Evolutionary conservation across 129 eudicot species (phyloP), one percentile per base, ranked within the genome.

Genomic region (Chrysanthemum lavandulifolium): DNA sequence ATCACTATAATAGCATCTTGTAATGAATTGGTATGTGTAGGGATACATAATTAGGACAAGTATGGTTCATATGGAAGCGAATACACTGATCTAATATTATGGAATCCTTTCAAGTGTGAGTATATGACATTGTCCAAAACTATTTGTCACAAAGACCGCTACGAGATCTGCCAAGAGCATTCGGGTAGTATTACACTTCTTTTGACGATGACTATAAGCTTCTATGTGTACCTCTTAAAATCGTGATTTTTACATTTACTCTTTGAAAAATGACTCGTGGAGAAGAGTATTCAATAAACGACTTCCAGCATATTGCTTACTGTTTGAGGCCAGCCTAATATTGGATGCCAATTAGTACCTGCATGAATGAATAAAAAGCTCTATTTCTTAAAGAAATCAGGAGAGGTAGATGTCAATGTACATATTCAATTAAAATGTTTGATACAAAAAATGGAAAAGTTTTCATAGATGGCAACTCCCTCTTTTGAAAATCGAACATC

Each of bases 191-290:
- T 71, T 71, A 40, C 23, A 18, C 2, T 2, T 10, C 11, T 18
- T 56, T 13, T 16, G 66, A 71, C 5, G 45, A 71, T 47, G 75
- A 57, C 75, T 71, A 71, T 25, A 71, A 19, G 66, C 40, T 71
- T 71, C 7, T 71, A 10, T 4, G 7, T 6, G 55, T 71, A 71
- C 12, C 67, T 36, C 43, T 5, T 36, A 36, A 5, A 36, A 36
- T 5, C 8, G 43, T 2, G 1, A 14, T 40, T 52, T 12, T 36
- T 71, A 57, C 43, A 71, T 40, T 36, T 71, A 57, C 43, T 71
- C 75, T 3, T 36, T 71, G 56, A 40, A 57, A 57, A 29, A 16
- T 0, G 56, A 71, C 36, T 56, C 64, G 8, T 57, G 56, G 75
- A 57, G 66, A 71, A 36, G 40, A 54, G 10, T 19, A 54, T 14